A percentile compares a stretch with the other conserved stretches of the same genome.
Evolutionary conservation across 495 filamentous ascomycete genomes (phyloP).

Genomic region (Lophiostoma macrostomum): DNA sequence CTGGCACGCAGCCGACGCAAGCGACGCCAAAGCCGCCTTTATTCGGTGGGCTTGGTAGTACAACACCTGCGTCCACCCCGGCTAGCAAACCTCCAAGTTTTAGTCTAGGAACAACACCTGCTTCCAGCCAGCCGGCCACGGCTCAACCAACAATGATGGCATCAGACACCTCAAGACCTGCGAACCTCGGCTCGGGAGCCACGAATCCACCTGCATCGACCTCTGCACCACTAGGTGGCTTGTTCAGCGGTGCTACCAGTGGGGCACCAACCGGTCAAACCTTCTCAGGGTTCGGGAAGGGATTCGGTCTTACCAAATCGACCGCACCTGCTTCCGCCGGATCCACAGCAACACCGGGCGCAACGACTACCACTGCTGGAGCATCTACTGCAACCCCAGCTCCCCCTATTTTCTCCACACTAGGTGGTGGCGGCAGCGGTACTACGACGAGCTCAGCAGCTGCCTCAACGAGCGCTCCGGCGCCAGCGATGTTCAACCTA

Average conservation of each 20-base stretch:
- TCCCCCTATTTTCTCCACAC: conserved; percentile 20
- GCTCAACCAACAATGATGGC: neutral
- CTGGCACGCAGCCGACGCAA: conserved; percentile 21
- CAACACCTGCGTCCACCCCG: conserved; percentile 19
- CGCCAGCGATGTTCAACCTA: conserved; percentile 33
- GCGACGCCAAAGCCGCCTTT: conserved; percentile 21
- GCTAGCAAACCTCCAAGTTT: conserved; percentile 16
- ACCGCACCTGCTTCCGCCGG: neutral
- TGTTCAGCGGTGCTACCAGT: conserved; percentile 3
- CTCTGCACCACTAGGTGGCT: neutral
- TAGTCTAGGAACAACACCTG: conserved; percentile 20
- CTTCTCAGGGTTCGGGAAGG: too few species aligned
- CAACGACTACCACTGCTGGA: conserved; percentile 1
- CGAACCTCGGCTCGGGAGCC: too few species aligned
- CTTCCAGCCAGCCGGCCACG: conserved; percentile 7
- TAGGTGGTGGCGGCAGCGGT: conserved; percentile 18
- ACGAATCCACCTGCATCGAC: conserved; percentile 7
- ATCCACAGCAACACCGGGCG: neutral
- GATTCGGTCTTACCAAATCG: too few species aligned
- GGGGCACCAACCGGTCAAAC: too few species aligned
- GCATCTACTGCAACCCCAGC: conserved; percentile 32
- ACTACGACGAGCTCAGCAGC: conserved; percentile 22
- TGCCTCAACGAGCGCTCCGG: conserved; percentile 27
- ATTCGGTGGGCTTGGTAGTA: conserved; percentile 26
- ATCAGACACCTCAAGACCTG: neutral